These are phyloP conservation scores for Epichloe glyceriae DNA, from an alignment of 2,329 filamentous ascomycete genomes.

Conservation along the genomic window DNA sequence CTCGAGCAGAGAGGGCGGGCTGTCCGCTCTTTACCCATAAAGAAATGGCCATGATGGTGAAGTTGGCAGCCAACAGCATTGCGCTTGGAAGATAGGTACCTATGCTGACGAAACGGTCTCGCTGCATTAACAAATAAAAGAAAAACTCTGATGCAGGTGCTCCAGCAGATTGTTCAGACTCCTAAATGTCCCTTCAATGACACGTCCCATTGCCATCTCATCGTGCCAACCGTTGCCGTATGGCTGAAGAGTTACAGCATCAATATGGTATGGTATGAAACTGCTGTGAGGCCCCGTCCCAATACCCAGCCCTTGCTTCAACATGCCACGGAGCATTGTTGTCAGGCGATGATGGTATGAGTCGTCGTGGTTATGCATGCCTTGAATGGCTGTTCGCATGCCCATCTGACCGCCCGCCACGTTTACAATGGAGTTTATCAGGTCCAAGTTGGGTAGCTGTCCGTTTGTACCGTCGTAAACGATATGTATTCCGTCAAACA, in stretches of 20 bases:
- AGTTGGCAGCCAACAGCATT: conserved; percentile 92
- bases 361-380: conserved; percentile 73
- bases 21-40: conserved; percentile 86
- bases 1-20: conserved; percentile 4
- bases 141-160: conserved; percentile 98
- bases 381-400: conserved; percentile 69
- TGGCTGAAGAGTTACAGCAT: conserved; percentile 85
- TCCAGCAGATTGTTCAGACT: conserved; percentile 94
- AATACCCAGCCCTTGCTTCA: conserved; percentile 79
- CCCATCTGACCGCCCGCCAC: conserved; percentile 90
- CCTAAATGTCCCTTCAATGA: conserved; percentile 80
- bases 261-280: conserved; percentile 96
- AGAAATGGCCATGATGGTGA: conserved; percentile 87
- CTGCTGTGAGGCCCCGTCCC: conserved; percentile 84
- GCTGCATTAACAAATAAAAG: conserved; percentile 90
- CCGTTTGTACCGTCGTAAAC: conserved; percentile 94
- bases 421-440: conserved; percentile 85
- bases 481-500: conserved; percentile 80
- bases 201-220: conserved; percentile 86
- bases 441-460: conserved; percentile 85
- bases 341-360: conserved; percentile 68
- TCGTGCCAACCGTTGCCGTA: conserved; percentile 91
- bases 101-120: conserved; percentile 90
- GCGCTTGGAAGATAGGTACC: conserved; percentile 93
- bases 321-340: conserved; percentile 86